Percentiles rank a stretch among this genome's conserved stretches.
phyloP scores from a whole-genome alignment of 352 stramenopile genomes.

The Salisapilia sapeloensis region DNA sequence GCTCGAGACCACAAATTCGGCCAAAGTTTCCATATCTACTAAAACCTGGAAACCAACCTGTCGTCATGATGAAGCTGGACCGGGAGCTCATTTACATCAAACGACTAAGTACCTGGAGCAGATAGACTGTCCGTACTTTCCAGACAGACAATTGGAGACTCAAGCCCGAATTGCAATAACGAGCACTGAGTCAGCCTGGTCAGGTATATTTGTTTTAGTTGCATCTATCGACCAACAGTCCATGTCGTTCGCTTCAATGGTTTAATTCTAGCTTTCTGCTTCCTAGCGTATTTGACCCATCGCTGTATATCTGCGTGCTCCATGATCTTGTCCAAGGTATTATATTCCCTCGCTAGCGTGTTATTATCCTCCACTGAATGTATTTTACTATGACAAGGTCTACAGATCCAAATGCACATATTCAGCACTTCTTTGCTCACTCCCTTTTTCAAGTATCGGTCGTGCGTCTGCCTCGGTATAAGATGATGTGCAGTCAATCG shows the following conservation, averaged over 20 bases:
- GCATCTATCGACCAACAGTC: too few relatives aligned
- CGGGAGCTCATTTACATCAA: too few relatives aligned
- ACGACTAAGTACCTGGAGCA: too few relatives aligned
- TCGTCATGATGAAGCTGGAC: too few relatives aligned
- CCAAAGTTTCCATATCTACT: too few relatives aligned
- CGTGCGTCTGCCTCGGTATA: constrained; percentile 76
- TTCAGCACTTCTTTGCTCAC: constrained; percentile 67
- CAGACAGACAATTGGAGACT: too few relatives aligned
- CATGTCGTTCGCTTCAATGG: constrained; percentile 44
- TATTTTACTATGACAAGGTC: constrained; percentile 85
- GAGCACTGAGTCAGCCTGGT: too few relatives aligned
- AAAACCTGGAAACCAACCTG: too few relatives aligned
- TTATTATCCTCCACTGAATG: constrained; percentile 83
- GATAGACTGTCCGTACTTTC: too few relatives aligned
- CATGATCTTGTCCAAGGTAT: constrained; percentile 86
- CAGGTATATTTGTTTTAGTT: too few relatives aligned
- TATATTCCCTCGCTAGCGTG: constrained; percentile 81
- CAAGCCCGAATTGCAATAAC: too few relatives aligned
- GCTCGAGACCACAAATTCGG: too few relatives aligned
- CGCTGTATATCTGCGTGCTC: constrained; percentile 66
- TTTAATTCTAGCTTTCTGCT: constrained; percentile 66
- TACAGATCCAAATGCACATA: constrained; percentile 81
- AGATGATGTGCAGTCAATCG: constrained; percentile 87
- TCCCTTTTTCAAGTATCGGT: constrained; percentile 62
- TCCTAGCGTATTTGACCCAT: constrained; percentile 83